Percentiles rank a stretch among this genome's conserved stretches.
phyloP scores from a whole-genome alignment of 371 early-diverging fungal genomes.

The Chytridium lagenaria region DNA sequence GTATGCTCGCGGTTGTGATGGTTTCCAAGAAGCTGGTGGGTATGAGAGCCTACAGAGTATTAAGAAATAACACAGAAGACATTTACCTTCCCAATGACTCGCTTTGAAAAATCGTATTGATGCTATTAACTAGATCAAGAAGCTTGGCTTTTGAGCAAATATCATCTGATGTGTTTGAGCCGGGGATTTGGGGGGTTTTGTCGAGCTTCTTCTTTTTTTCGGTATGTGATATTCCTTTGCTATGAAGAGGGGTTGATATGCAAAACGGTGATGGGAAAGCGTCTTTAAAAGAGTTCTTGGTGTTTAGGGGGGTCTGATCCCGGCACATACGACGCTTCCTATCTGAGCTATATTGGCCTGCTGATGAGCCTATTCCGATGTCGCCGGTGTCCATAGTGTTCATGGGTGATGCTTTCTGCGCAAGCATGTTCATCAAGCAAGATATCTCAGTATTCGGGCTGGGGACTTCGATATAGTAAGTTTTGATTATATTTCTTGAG shows the following conservation, averaged over 20 bases:
- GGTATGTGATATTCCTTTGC: background rate
- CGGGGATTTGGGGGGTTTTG: background rate
- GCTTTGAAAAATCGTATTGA: constrained; percentile 1
- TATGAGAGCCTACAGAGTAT: too few species aligned
- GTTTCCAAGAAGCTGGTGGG: too few species aligned
- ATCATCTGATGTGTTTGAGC: background rate
- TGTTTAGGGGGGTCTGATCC: background rate
- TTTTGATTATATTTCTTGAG: background rate
- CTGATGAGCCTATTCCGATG: too few species aligned
- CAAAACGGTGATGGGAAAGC: background rate
- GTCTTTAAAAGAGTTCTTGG: background rate
- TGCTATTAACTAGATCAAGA: background rate
- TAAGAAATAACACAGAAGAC: too few species aligned
- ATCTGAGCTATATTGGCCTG: background rate
- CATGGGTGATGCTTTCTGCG: background rate
- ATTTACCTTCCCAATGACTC: background rate
- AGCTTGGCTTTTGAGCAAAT: constrained; percentile 4
- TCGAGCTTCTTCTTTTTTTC: background rate
- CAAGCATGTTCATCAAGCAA: background rate
- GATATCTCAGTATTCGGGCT: constrained; percentile 12
- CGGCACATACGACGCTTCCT: background rate
- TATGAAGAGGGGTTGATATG: background rate
- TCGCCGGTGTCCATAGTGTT: background rate
- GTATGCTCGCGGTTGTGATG: too few species aligned
- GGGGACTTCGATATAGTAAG: background rate